Base-by-base conservation (phyloP, 2,329 filamentous ascomycete species). In the Talaromyces piceae region DNA sequence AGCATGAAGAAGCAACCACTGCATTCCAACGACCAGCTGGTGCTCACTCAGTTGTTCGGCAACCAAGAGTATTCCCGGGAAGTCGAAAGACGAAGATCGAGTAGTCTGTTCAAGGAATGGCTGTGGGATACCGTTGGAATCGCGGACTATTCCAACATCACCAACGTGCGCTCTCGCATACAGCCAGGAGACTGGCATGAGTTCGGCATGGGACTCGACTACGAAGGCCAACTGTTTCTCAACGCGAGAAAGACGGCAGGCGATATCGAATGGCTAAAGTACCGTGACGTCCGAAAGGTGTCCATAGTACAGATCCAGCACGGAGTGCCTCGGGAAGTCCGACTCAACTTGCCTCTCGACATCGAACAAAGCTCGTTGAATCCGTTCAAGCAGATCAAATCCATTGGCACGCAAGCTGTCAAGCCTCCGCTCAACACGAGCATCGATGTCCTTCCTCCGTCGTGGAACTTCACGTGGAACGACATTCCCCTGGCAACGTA, bases 1-100 rank as follows among this genome's bases (percentile, higher is more conserved):
- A 67, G 72, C 13, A 60, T 68, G 59, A 56, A 64, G 57, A 47
- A 61, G 57, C 50, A 61, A 58, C 57, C 57, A 30, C 66, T 62
- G 41, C 64, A 65, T 30, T 55, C 59, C 13, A 63, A 66, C 25
- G 74, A 77, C 56, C 70, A 77, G 57, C 64, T 69, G 53, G 71
- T 73, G n/a, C 70, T 81, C 48, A 69, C 74, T 4, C 71, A 76
- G 51, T 72, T 81, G 37, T 80, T 73, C 51, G 76, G 73, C 20
- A 70, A 75, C 41, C 78, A 81, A 59, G 77, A 80, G 59, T 73
- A 73, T 45, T 61, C 73, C 41, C 68, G 79, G 28, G 71, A 78
- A 53, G 56, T 70, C 2, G 63, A 71, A 47, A 63, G 68, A 50
- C 65, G 65, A 51, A 56, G 58, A 44, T 67, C 62, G 25, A 57